Conservation (phyloP, 2,329 filamentous ascomycete genomes). For the Coniochaeta hoffmannii region DNA sequence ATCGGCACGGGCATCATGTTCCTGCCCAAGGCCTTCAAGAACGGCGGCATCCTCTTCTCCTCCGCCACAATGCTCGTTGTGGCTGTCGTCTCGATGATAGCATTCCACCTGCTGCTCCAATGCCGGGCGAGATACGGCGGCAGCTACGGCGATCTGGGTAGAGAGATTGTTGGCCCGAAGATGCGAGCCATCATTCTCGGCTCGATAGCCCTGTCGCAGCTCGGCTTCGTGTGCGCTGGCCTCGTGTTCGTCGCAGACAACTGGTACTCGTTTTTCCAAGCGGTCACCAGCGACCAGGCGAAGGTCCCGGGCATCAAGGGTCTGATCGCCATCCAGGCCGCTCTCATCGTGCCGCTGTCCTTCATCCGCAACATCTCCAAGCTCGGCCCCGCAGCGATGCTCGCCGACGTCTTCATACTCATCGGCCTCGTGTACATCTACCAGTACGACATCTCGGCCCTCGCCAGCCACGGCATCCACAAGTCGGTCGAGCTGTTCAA, state of each 20-base stretch:
- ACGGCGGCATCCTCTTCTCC: conserved; percentile 70
- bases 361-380: conserved; percentile 71
- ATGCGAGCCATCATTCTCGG: conserved; percentile 60
- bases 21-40: conserved; percentile 70
- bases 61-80: conserved; percentile 59
- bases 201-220: conserved; percentile 66
- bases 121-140: conserved; percentile 58
- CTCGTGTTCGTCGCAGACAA: conserved; percentile 75
- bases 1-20: conserved; percentile 80
- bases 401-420: conserved; percentile 66
- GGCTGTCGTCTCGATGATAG: conserved; percentile 58
- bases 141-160: conserved; percentile 68
- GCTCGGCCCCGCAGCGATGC: conserved; percentile 58
- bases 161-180: conserved; percentile 53
- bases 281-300: conserved; percentile 44
- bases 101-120: conserved; percentile 64
- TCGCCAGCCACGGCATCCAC: conserved; percentile 49
- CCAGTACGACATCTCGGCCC: conserved; percentile 56
- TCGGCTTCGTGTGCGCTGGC: conserved; percentile 72
- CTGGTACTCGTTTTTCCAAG: conserved; percentile 57
- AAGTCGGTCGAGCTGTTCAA: conserved; percentile 62
- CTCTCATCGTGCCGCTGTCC: conserved; percentile 57
- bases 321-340: conserved; percentile 59
- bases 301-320: conserved; percentile 43
- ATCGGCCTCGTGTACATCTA: conserved; percentile 68